Conservation (phyloP, 164 flowering plant genomes). For the Piper betle region DNA sequence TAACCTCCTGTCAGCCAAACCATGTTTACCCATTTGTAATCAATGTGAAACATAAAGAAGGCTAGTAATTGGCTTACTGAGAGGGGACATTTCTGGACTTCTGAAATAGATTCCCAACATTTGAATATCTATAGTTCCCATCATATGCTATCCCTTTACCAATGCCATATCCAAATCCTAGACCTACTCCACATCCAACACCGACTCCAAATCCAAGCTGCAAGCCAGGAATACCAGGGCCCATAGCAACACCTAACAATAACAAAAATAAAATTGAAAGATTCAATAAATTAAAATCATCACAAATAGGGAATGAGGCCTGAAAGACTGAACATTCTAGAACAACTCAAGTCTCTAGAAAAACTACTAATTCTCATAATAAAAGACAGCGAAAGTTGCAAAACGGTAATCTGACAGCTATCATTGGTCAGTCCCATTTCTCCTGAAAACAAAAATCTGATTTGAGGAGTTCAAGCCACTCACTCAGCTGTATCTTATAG, state of each 20-base stretch:
- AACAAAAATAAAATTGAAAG: background rate
- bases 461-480: no score
- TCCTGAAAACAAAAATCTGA: no score
- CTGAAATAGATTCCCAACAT: slow-evolving; percentile 40
- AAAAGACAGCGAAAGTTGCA: no score
- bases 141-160: slow-evolving; percentile 83
- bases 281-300: background rate
- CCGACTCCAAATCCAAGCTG: slow-evolving; percentile 80
- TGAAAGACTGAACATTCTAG: background rate
- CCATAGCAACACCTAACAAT: slow-evolving; percentile 59
- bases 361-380: no score
- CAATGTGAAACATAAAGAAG: background rate
- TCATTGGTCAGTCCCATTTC: no score
- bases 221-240: slow-evolving; percentile 81
- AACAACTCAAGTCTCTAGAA: no score
- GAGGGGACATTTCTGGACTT: slow-evolving; percentile 28
- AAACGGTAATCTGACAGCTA: no score
- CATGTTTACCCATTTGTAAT: no score
- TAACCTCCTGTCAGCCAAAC: no score
- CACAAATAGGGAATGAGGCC: no score
- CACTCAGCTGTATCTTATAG: no score
- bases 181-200: slow-evolving; percentile 88
- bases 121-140: slow-evolving; percentile 41
- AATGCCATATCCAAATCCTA: slow-evolving; percentile 86
- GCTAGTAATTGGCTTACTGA: slow-evolving; percentile 34